Evolutionary conservation across 1,139 yeast genomes (phyloP), one percentile per base, ranked within the genome.

Genomic region (Geotrichum carabidarum): DNA sequence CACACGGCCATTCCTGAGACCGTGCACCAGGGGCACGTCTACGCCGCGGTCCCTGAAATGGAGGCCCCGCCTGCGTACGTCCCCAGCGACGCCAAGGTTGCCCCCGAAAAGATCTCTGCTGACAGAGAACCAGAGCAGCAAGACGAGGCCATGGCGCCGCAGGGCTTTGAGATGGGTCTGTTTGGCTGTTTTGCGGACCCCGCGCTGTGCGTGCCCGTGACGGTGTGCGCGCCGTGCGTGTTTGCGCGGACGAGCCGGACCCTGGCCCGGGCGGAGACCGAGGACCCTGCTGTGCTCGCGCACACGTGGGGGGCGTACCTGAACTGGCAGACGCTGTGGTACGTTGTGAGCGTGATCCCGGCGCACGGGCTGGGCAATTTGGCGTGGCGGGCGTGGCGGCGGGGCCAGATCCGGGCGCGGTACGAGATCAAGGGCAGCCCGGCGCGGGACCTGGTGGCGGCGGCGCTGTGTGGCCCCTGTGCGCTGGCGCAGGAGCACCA

Each of bases 401-500:
- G 54, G 8, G 4, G 32, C n/a, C 15, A 31, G 8, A 30, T 51
- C n/a, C 35, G 54, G 31, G 14, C 17, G 27, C 31, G 27, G 48
- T 51, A 51, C 31, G 22, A 37, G 11, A 46, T 51, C 30, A 31
- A 51, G 41, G 54, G 54, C 8, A 51, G 41, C 18, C 1, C 35
- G 30, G 22, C n/a, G 18, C 35, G 17, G 31, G 54, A 51, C 22
- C 6, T 46, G 11, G 30, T 27, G 14, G 31, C 36, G 30, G 36
- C 48, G 18, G 14, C 14, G 30, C 41, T 34, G 32, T 51, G 50
- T 18, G 31, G 31, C 9, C 54, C 54, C 8, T 51, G 54, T 27
- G 47, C 51, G 15, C 27, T 51, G 22, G 54, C 54, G 11, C 54
- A 51, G 34, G 54, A 51, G 40, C 31, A 42, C 40, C 17, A 31